Base-by-base conservation (phyloP, 1,284 basidiomycete genomes). In the Pyrrhoderma noxium region DNA sequence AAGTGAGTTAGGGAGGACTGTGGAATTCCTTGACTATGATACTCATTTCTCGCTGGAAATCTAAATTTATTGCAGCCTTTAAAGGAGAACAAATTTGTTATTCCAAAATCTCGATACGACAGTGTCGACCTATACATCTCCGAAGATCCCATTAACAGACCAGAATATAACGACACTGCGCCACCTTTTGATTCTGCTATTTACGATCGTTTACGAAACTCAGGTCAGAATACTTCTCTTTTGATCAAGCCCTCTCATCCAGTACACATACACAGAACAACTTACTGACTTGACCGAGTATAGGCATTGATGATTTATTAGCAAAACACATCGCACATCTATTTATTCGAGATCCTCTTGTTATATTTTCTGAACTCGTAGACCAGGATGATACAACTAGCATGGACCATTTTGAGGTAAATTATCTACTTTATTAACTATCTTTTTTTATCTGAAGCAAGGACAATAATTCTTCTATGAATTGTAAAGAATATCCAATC, bases 101-200 rank as follows among this genome's bases (percentile, higher is more conserved):
- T 99, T 60, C 93, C 93, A 9, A 99, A 99, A 69, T 97, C 93
- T 34, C 81, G 96, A 52, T 99, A 99, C 67, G 95, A 93, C 67
- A 94, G 90, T 57, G 94, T 99, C 22, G 89, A 93, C 67, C 73
- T 91, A 59, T 99, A 99, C 67, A 82, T 99, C 54, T 93, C 94
- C 2, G 81, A 85, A 44, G 82, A 90, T 60, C 83, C 85, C 71
- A 79, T 79, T 57, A 96, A 97, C 66, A 80, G 91, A 56, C 85
- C 90, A 2, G 89, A 89, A 65, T 99, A 98, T 68, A 95, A 95
- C 62, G 96, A 99, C 69, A 88, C 82, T 53, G 67, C 81, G 18
- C 75, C 91, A 35, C 93, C 93, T 0, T 84, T 89, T 61, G 84
- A 99, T 64, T 69, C 85, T 59, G 68, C 65, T 22, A 85, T 94